Base-by-base conservation (phyloP, 257 asterid species). In the Nicotiana sylvestris region DNA sequence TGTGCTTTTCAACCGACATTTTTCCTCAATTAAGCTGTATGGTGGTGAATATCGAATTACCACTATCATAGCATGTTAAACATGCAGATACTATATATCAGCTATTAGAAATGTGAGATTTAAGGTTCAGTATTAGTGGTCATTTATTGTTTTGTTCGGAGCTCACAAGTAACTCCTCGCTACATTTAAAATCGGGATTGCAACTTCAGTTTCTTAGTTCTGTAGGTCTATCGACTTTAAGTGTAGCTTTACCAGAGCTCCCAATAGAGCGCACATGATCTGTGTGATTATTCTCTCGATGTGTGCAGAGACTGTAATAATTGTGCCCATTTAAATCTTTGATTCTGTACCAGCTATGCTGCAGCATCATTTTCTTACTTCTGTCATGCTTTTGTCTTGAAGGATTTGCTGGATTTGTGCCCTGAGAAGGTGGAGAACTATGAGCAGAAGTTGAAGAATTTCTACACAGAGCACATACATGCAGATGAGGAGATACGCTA, bases 401-500 rank as follows among this genome's bases (percentile, higher is more conserved):
- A 94, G 98, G 98, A 94, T 89, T 72, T 94, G 84, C 86, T 94
- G 86, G 98, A 94, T 76, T 88, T 94, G 82, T 90, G 94, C 74
- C 97, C 98, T 43, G 96, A 93, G 87, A 94, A 93, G 64, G 93
- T 94, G 77, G 95, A 93, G 29, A 91, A 93, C 79, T 92, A 93
- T 18, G 97, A 93, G 74, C 87, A 91, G 86, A 94, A 94, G 88
- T 88, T 94, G 77, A 94, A 92, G 89, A 94, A 88, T 65, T 93
- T 94, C 79, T 93, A 90, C 86, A 90, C 93, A 3, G 97, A 94
- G 87, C 97, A 94, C 86, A 92, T 94, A 56, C 98, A 94, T 18
- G 91, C 84, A 0, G 96, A 94, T 35, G 98, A 93, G 86, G 98
- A 94, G 87, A 93, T 94, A 81, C 95, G 98, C 10, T 94, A 93